Base-by-base conservation (phyloP, 345 rosid genomes). In the Sisymbrium irio region DNA sequence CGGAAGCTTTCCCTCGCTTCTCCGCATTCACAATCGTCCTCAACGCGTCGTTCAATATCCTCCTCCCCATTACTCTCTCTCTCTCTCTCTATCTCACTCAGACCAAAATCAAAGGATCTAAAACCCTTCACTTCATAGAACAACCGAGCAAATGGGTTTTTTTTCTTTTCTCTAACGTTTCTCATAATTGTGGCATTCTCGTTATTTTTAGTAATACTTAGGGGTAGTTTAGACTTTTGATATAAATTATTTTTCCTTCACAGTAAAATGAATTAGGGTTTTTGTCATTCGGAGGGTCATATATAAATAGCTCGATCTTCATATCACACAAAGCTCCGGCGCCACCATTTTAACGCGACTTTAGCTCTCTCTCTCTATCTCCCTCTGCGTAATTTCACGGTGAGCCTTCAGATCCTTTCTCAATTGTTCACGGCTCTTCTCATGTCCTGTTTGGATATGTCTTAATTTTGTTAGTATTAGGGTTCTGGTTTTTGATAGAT, bases 1-100 rank as follows among this genome's bases (percentile, higher is more conserved):
- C 97, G 1, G 86, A 76, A 19, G 91, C 85, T 79, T 91, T 95
- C 13, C 83, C 85, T 50, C 97, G 84, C 82, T 54, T 95, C 77
- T 95, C 97, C 0, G 97, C 97, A 67, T 95, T 95, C 79, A 95
- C 99, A 2, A 92, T 85, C 65, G 84, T 39, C 69, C 97, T 88
- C 84, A 95, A 75, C 14, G 97, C 99, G 25, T 95, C 88, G 75
- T 88, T 91, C 81, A 94, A 46, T 72, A 89, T 90, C 62, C 93
- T 91, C 78, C 97, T 83, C 65, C 98, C 98, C 98, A 91, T 93
- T 67, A 63, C 78, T 60, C 69, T 50, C 72, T 62, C 77, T 62
- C 75, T n/a, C 49, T 22, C 25, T 22, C 25, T 22, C 25, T n/a
- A n/a, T 22, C 25, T 22, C 25, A 1, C 25, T 22, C 25, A 64